A percentile compares a stretch with the other conserved stretches of the same genome.
phyloP scores from a whole-genome alignment of 2,329 filamentous ascomycete genomes.

The Xylaria polymorpha region DNA sequence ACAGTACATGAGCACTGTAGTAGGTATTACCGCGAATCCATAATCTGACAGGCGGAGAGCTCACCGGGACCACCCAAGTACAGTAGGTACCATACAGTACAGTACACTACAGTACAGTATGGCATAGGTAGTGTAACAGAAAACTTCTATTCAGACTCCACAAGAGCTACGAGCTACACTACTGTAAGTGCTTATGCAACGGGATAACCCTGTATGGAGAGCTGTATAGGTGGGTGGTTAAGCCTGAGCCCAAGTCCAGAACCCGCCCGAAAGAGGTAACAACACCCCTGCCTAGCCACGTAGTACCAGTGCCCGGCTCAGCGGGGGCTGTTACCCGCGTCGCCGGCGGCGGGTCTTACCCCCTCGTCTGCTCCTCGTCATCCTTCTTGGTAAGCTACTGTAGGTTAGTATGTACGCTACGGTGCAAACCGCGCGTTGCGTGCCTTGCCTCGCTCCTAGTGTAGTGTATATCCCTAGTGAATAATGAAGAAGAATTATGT shows the following conservation, averaged over 20 bases:
- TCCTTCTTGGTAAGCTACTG: not conserved
- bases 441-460: not conserved
- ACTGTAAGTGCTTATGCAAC: slow-evolving; percentile 12
- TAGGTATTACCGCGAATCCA: not conserved
- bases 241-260: slow-evolving; percentile 6
- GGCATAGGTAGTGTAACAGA: not conserved
- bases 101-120: no score
- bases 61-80: not conserved
- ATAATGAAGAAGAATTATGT: slow-evolving; percentile 6
- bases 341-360: slow-evolving; percentile 22
- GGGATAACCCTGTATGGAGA: slow-evolving; percentile 2
- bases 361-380: not conserved
- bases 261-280: slow-evolving; percentile 1
- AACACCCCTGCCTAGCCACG: slow-evolving; percentile 25
- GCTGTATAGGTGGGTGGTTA: slow-evolving; percentile 2
- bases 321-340: slow-evolving; percentile 35
- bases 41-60: slow-evolving; percentile 23
- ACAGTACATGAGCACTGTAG: slow-evolving; percentile 10
- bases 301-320: slow-evolving; percentile 29
- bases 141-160: slow-evolving; percentile 10
- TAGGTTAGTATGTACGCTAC: no score
- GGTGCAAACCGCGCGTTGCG: slow-evolving; percentile 7
- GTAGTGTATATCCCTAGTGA: not conserved
- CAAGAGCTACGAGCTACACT: not conserved
- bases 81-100: no score